These are phyloP conservation scores for Cymodocea nodosa DNA, from an alignment of 116 monocot genomes.

Conservation along the genomic window DNA sequence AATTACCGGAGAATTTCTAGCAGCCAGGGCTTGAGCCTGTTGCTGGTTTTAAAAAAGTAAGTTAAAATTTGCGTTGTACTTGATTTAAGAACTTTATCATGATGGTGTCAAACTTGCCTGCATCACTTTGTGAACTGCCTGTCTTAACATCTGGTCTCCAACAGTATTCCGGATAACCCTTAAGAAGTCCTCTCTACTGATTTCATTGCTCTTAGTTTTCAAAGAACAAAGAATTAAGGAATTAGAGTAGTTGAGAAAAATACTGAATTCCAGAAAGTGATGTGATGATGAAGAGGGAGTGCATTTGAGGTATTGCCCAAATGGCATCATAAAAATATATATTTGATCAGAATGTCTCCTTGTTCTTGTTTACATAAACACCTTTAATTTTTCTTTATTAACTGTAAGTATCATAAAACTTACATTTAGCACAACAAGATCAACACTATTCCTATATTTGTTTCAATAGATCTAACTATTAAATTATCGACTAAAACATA, in stretches of 20 bases:
- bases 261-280: not conserved
- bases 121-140: constrained; percentile 68
- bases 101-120: constrained; percentile 22
- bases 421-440: too few species aligned
- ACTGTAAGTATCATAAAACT: too few species aligned
- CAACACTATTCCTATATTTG: too few species aligned
- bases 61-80: not conserved
- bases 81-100: not conserved
- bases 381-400: too few species aligned
- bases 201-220: constrained; percentile 56
- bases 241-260: not conserved
- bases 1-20: constrained; percentile 33
- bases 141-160: constrained; percentile 91
- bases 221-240: not conserved
- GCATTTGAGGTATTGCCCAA: too few species aligned
- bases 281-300: too few species aligned
- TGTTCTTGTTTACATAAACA: too few species aligned
- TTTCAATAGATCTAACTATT: too few species aligned
- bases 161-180: constrained; percentile 84
- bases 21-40: constrained; percentile 44
- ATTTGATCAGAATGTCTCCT: too few species aligned
- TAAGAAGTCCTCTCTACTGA: constrained; percentile 79
- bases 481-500: too few species aligned
- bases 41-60: constrained; percentile 1
- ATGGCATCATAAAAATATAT: too few species aligned